Evolutionary conservation across 257 asterid species (phyloP), one percentile per base, ranked within the genome.

Genomic region (Orobanche coerulescens): DNA sequence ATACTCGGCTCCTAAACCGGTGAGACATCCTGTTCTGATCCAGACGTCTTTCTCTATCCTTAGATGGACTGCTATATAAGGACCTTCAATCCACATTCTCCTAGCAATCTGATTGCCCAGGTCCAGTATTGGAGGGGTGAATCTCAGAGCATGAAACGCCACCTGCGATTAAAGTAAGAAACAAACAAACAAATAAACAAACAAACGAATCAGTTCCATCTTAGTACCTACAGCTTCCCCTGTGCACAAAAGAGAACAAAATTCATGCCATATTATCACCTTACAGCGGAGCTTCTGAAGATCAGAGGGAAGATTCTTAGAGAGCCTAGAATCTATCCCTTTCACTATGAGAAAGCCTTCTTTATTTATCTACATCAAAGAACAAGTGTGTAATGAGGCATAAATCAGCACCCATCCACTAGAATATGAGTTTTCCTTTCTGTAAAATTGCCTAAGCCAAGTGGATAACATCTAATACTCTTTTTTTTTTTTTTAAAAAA

Each of bases 71-170:
- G 86, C 88, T 0, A 81, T 64, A 20, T 75, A 84, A 15, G 86
- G 86, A 14, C 93, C 93, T 63, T 81, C 93, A 2, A 75, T 79
- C 93, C 93, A 84, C 81, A 81, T 79, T 69, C 93, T 77, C 16
- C 75, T 62, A 2, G 88, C 86, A n/a, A 81, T 71, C 66, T 64
- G 81, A 50, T 75, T 71, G 39, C 88, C 81, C 1, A 84, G 69
- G 24, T 77, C 71, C 31, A 47, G 82, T 23, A 84, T 77, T 26
- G 79, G 93, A 48, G 69, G n/a, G 4, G 81, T 70, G 34, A 84
- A 84, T 75, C 78, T 73, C 62, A 84, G 46, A 23, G 84, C 86
- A 50, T 81, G 86, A 74, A 84, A 84, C 9, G 86, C 93, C 42
- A 83, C 90, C 89, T 82, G 48, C 18, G 19, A 25, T 10, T 24